phyloP scores from a whole-genome alignment of 495 filamentous ascomycete genomes.

The Pyrenopolyporus hunteri region DNA sequence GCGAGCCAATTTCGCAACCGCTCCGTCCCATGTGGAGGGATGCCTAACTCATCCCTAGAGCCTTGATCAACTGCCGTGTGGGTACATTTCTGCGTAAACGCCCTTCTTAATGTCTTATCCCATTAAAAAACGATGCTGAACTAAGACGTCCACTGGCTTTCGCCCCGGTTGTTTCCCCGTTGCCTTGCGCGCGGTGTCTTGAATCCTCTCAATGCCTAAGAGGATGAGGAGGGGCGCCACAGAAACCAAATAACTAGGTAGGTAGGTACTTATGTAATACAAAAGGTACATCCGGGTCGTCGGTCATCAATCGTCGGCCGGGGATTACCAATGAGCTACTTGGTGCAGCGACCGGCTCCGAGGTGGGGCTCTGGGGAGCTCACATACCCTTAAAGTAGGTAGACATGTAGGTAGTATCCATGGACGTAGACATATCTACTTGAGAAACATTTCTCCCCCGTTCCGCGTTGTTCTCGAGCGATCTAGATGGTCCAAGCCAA shows the following conservation, averaged over 20 bases:
- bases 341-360: not conserved
- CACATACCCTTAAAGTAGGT: not conserved
- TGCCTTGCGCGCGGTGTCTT: conserved; percentile 4
- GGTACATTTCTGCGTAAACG: conserved; percentile 10
- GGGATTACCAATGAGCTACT: conserved; percentile 4
- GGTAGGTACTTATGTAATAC: conserved; percentile 26
- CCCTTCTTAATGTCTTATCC: conserved; percentile 11
- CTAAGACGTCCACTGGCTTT: conserved; percentile 6
- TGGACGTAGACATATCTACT: too few relatives aligned
- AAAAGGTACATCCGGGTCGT: conserved; percentile 21
- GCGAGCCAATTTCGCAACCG: conserved; percentile 8
- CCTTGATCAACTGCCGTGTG: conserved; percentile 7
- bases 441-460: conserved; percentile 63
- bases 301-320: not conserved
- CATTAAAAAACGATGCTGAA: conserved; percentile 17
- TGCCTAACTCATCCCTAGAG: conserved; percentile 10
- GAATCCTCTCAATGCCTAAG: conserved; percentile 6
- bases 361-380: not conserved
- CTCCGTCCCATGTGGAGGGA: conserved; percentile 1
- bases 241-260: conserved; percentile 25
- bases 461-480: conserved; percentile 60
- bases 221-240: conserved; percentile 11
- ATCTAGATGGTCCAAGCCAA: conserved; percentile 92
- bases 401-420: not conserved
- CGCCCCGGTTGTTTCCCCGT: conserved; percentile 1